Percentiles rank a stretch among this genome's conserved stretches.
These are phyloP conservation scores for Globisporangium rhizosaccharum DNA, from an alignment of 352 stramenopile species.

Conservation along the genomic window DNA sequence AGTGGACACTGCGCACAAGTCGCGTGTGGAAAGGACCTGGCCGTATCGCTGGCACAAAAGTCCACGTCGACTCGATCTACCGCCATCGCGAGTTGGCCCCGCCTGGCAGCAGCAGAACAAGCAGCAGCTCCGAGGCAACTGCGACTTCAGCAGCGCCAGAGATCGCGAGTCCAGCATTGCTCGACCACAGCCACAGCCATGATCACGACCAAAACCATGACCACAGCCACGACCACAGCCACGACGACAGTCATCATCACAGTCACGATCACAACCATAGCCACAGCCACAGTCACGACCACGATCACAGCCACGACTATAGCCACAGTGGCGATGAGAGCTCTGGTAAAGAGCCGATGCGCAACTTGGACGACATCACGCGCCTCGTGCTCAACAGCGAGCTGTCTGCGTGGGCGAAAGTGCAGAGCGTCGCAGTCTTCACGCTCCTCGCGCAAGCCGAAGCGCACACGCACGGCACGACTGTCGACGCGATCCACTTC, in stretches of 20 bases:
- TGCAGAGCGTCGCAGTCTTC: conserved; percentile 90
- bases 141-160: neutral
- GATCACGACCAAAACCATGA: conserved; percentile 15
- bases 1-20: too few relatives aligned
- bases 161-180: neutral
- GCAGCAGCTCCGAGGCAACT: too few relatives aligned
- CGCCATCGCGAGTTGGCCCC: too few relatives aligned
- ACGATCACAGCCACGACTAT: conserved; percentile 18
- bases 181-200: conserved; percentile 8
- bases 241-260: neutral
- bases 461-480: conserved; percentile 91
- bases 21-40: too few relatives aligned
- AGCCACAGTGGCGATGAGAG: conserved; percentile 24
- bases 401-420: conserved; percentile 87
- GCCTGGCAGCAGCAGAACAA: too few relatives aligned
- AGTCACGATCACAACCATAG: conserved; percentile 1
- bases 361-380: conserved; percentile 90
- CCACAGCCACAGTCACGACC: conserved; percentile 16
- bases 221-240: conserved; percentile 12
- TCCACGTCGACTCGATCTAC: too few relatives aligned
- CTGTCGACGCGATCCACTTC: conserved; percentile 93
- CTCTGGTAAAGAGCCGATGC: conserved; percentile 59
- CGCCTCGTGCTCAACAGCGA: conserved; percentile 73
- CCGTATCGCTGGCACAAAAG: too few relatives aligned
- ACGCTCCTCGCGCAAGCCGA: conserved; percentile 90